Evolutionary conservation across 1,284 basidiomycete species (phyloP).

Genomic region (Austroboletus niveus): DNA sequence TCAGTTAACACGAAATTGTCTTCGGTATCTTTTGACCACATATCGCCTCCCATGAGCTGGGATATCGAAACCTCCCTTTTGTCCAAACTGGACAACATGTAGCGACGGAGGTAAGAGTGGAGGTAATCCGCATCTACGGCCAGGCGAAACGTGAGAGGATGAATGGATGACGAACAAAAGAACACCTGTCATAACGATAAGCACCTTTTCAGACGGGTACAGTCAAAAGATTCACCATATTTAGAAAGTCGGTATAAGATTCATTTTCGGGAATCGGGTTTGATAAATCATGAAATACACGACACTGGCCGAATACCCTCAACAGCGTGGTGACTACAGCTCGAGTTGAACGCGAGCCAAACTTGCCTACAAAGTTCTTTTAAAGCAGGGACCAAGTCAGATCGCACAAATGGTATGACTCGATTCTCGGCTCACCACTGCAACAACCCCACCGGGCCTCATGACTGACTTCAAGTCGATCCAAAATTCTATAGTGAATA

Average conservation of each 20-base stretch:
- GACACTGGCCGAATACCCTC: slow-evolving; percentile 69
- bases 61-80: slow-evolving; percentile 55
- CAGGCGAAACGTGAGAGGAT: slow-evolving; percentile 63
- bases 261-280: slow-evolving; percentile 41
- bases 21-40: slow-evolving; percentile 36
- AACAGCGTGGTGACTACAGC: slow-evolving; percentile 70
- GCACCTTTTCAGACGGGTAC: background rate
- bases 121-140: slow-evolving; percentile 57
- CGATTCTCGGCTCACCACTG: slow-evolving; percentile 57
- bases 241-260: slow-evolving; percentile 59
- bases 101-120: slow-evolving; percentile 61
- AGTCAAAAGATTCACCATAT: slow-evolving; percentile 57
- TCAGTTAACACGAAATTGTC: slow-evolving; percentile 56
- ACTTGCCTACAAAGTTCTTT: slow-evolving; percentile 72
- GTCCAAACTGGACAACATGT: slow-evolving; percentile 45
- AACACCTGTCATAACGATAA: slow-evolving; percentile 54
- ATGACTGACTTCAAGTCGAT: slow-evolving; percentile 61
- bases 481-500: slow-evolving; percentile 87
- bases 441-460: slow-evolving; percentile 72
- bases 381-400: slow-evolving; percentile 19
- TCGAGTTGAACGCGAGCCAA: slow-evolving; percentile 60
- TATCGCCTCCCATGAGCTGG: slow-evolving; percentile 40
- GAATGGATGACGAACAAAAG: slow-evolving; percentile 67
- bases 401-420: background rate
- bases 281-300: slow-evolving; percentile 75